phyloP scores from a whole-genome alignment of 2,329 filamentous ascomycete genomes.

The Arthrobotrys iridis region DNA sequence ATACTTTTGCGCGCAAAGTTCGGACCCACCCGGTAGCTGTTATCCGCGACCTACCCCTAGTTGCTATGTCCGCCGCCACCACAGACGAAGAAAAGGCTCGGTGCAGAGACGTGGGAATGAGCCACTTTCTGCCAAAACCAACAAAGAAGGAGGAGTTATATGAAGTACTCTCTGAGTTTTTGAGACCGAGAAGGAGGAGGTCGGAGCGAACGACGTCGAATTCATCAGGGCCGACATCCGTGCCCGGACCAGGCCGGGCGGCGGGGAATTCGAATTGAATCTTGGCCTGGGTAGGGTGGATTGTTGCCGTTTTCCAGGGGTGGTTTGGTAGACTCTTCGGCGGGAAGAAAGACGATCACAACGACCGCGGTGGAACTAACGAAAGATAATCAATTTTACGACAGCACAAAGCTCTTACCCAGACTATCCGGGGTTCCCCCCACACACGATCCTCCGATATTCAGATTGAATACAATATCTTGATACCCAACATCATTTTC shows the following conservation, averaged over 20 bases:
- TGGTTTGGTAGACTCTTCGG: slow-evolving; percentile 5
- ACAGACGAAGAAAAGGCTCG: slow-evolving; percentile 38
- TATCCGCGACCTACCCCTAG: slow-evolving; percentile 27
- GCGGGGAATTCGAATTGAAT: slow-evolving; percentile 19
- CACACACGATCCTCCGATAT: too few species aligned
- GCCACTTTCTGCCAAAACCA: slow-evolving; percentile 41
- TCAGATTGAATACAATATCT: slow-evolving; percentile 7
- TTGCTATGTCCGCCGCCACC: slow-evolving; percentile 49
- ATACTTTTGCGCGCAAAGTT: slow-evolving; percentile 35
- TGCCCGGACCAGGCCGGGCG: neutral
- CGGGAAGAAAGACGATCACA: neutral
- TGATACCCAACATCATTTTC: slow-evolving; percentile 13
- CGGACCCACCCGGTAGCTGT: slow-evolving; percentile 30
- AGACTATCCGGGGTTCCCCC: too few species aligned
- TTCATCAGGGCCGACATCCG: slow-evolving; percentile 1
- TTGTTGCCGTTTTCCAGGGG: neutral
- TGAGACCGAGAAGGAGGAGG: slow-evolving; percentile 13
- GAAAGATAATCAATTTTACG: neutral
- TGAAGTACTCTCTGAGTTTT: slow-evolving; percentile 22
- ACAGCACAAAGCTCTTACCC: neutral
- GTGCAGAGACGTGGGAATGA: slow-evolving; percentile 37
- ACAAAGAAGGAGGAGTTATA: slow-evolving; percentile 49
- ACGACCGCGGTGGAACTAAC: neutral
- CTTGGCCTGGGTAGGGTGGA: slow-evolving; percentile 10
- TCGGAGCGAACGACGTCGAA: slow-evolving; percentile 7